Conservation (phyloP, 148 eudicot genomes). For the Amaranthus hypochondriacus region DNA sequence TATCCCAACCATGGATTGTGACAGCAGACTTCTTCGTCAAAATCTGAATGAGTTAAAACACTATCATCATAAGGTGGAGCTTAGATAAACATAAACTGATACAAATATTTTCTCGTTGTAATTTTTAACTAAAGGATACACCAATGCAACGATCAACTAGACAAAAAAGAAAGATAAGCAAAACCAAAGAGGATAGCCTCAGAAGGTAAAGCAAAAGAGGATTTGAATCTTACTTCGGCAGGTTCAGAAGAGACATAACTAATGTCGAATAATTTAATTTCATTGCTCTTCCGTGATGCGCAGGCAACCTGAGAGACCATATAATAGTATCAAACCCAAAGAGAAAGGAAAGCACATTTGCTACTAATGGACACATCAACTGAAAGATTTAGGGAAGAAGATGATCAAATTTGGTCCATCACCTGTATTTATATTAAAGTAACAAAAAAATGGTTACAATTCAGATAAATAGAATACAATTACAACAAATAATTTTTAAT, state of each 20-base stretch:
- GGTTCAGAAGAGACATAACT: slow-evolving; percentile 74
- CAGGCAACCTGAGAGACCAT: slow-evolving; percentile 69
- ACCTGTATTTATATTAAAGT: no score
- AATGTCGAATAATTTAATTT: slow-evolving; percentile 66
- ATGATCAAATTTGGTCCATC: no score
- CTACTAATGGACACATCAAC: no score
- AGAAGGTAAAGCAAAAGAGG: slow-evolving; percentile 2
- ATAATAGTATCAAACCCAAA: slow-evolving; percentile 8
- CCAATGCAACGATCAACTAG: background rate
- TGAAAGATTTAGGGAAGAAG: no score
- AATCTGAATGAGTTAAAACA: slow-evolving; percentile 39
- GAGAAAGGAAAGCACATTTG: background rate
- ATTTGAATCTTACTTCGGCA: slow-evolving; percentile 45
- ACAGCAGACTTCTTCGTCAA: slow-evolving; percentile 54
- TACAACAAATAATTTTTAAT: no score
- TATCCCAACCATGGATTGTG: slow-evolving; percentile 50
- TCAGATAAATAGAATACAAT: no score
- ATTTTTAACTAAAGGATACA: background rate
- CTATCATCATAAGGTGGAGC: background rate
- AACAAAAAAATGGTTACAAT: no score
- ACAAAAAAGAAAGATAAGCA: background rate
- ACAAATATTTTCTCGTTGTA: no score
- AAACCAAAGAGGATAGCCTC: background rate
- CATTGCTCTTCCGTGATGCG: slow-evolving; percentile 56
- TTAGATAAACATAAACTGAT: background rate